Evolutionary conservation across 306 rosid species (phyloP), one percentile per base, ranked within the genome.

Genomic region (Cucurbita ficifolia): DNA sequence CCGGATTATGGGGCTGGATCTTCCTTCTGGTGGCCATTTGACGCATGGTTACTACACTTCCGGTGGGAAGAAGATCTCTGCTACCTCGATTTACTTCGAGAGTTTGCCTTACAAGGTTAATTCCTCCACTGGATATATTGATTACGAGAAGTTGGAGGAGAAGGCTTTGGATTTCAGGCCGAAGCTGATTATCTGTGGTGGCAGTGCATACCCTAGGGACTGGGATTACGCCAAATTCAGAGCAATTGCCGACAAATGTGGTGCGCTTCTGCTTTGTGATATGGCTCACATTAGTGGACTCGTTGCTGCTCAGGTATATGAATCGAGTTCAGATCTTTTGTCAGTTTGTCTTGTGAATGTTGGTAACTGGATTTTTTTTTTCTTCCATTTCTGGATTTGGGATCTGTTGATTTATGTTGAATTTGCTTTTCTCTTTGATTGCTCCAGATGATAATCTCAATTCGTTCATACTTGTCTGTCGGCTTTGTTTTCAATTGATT

Each of bases 241-340:
- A 57, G 59, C 78, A 11, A 81, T 92, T 76, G 96, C 97, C 0
- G 92, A 92, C 50, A 92, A 92, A 81, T 88, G 94, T 18, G 97
- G 97, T 43, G 92, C 97, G 0, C 94, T 89, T 36, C 61, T 92
- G 82, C 92, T 92, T 2, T 92, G 95, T 75, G 96, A 92, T 22
- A 92, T 92, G 97, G 97, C 97, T 71, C 97, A 92, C 79, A 89
- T 89, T 62, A 89, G 97, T 81, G 97, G 97, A 19, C 97, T 92
- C 63, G 97, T 92, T 77, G 90, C 90, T 75, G 96, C 97, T 75
- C 96, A 92, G 97, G 97, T 91, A 73, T 74, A 21, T 19, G 21
- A 21, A 55, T 55, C 39, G 14, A 7, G 40, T 69, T 69, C 57
- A 48, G 42, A 69, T 69, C 57, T 24, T 14, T 22, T 69, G 36